Conservation (phyloP, 2,329 filamentous ascomycete genomes). For the Cordyceps javanica region DNA sequence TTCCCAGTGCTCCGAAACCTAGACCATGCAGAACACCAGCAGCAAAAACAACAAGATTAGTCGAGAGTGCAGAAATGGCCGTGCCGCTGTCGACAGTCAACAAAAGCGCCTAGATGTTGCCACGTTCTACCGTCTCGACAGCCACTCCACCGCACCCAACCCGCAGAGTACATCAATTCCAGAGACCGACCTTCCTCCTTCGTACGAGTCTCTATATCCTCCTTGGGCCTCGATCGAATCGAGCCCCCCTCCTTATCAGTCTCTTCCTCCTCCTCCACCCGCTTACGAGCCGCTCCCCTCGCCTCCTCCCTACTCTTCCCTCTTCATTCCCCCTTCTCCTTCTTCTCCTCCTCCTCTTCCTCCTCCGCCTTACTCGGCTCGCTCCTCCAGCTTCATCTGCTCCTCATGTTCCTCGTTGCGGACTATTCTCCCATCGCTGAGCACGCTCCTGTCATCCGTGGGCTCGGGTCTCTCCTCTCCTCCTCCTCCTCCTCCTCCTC, state of each 20-base stretch:
- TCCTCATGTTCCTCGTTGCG: not conserved
- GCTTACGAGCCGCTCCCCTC: not conserved
- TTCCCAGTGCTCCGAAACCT: too few species aligned
- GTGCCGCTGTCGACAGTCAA: not conserved
- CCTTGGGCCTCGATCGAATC: not conserved
- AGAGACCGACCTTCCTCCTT: not conserved
- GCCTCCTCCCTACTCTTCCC: not conserved
- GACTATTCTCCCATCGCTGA: not conserved
- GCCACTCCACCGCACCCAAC: not conserved
- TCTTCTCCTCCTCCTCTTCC: not conserved
- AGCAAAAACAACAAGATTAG: too few species aligned
- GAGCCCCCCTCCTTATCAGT: not conserved
- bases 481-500: not conserved
- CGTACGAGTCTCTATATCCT: not conserved
- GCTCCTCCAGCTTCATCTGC: not conserved
- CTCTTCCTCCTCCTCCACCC: not conserved
- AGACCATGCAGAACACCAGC: not conserved
- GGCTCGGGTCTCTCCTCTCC: not conserved
- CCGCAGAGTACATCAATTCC: not conserved
- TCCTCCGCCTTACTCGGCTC: not conserved
- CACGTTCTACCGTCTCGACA: not conserved
- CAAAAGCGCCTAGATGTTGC: not conserved
- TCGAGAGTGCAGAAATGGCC: not conserved
- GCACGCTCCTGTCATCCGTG: not conserved
- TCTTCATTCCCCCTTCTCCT: not conserved